Percentiles rank a stretch among this genome's conserved stretches.
phyloP scores from a whole-genome alignment of 805 yeast genomes.

The Pichia phayaonensis region DNA sequence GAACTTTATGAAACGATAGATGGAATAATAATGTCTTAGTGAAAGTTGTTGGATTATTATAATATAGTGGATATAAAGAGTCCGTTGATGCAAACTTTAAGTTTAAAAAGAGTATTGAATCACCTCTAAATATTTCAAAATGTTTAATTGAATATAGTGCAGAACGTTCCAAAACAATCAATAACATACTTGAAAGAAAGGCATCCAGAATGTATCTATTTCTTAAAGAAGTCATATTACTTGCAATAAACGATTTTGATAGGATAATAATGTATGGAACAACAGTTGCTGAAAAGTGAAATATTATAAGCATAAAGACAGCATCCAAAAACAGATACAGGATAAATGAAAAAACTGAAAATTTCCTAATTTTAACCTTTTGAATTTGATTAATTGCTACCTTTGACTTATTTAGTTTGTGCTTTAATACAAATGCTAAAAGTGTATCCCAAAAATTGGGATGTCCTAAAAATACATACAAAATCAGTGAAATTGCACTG shows the following conservation, averaged over 20 bases:
- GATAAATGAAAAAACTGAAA: constrained; percentile 7
- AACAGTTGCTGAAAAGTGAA: constrained; percentile 18
- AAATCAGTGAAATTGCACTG: constrained; percentile 15
- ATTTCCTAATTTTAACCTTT: background rate
- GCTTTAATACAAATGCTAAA: constrained; percentile 21
- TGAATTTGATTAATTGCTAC: background rate
- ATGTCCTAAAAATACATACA: constrained; percentile 22
- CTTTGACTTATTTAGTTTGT: constrained; percentile 18
- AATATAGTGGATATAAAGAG: constrained; percentile 4
- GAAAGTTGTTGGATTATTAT: constrained; percentile 5
- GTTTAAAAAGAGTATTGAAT: constrained; percentile 1
- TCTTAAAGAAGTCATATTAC: constrained; percentile 26
- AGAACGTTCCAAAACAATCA: constrained; percentile 15
- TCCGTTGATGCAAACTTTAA: constrained; percentile 7
- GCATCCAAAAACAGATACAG: constrained; percentile 15
- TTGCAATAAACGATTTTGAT: constrained; percentile 30
- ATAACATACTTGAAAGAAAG: constrained; percentile 17
- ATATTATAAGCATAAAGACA: constrained; percentile 12
- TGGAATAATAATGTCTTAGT: constrained; percentile 15
- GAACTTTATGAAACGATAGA: constrained; percentile 15
- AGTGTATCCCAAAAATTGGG: constrained; percentile 22
- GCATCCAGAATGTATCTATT: constrained; percentile 25
- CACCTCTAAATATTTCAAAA: constrained; percentile 10
- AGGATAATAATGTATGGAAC: constrained; percentile 23
- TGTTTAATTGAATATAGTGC: constrained; percentile 8